Base-by-base conservation (phyloP, 2,329 filamentous ascomycete genomes). In the Penicillium sp. region DNA sequence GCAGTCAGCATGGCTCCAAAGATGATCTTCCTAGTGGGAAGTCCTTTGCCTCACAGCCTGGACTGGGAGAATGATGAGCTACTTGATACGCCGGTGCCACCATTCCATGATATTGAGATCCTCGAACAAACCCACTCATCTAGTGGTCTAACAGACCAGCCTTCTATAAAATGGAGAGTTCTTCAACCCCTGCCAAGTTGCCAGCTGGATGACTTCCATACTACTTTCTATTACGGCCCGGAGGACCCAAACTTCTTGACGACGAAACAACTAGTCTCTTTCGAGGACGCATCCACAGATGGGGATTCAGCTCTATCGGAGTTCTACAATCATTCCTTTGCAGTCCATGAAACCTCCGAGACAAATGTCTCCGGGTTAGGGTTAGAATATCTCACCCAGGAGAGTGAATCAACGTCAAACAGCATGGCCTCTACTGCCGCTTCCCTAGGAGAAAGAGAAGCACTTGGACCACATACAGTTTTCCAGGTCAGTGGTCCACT, bases 271-370 rank as follows among this genome's bases (percentile, higher is more conserved):
- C 56, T 75, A 28, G 59, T 60, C 31, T 47, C 54, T n/a, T 48
- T 62, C 28, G 37, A 49, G 14, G 45, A 48, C 4, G 44, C 29
- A 23, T 55, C 51, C 34, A 57, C 47, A 18, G 53, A 57, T 5
- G 63, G 67, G 9, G 60, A 74, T 44, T 76, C 77, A 8, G 69
- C 68, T 3, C 71, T 87, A 3, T 82, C 83, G 3, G 81, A 87
- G 52, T 95, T 94, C 70, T 89, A 91, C 64, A 84, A 94, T 59
- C 85, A 93, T 65, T 94, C 91, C 0, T 81, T 95, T 45, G 83
- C 86, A 2, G 75, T 88, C 13, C 85, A 95, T 67, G 81, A 90
- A 58, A 83, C 85, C 13, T 67, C 64, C 5, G 65, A 67, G 40
- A 55, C 69, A 10, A 66, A 64, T 33, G 37, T 55, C 7, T 65